Conservation (phyloP, 2,329 filamentous ascomycete genomes). For the Fusarium brevicatenulatum region DNA sequence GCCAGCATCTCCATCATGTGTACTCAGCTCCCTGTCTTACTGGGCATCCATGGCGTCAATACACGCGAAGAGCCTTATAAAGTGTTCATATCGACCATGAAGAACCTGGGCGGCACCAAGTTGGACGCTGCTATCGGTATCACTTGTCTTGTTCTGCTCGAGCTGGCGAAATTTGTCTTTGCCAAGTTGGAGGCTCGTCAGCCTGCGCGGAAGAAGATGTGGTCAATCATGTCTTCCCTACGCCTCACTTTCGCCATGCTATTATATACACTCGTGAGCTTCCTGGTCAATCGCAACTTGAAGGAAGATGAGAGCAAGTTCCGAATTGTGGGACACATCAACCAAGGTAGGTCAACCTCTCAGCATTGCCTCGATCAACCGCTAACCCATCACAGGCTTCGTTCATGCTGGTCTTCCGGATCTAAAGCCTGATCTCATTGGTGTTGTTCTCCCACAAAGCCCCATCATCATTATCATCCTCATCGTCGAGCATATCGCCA, state of each 20-base stretch:
- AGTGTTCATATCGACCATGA: conserved; percentile 56
- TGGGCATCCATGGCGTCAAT: conserved; percentile 58
- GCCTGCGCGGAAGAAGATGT: conserved; percentile 69
- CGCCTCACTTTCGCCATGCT: conserved; percentile 80
- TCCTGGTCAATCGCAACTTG: conserved; percentile 68
- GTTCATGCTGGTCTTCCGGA: conserved; percentile 56
- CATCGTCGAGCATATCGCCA: conserved; percentile 85
- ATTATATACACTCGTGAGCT: conserved; percentile 79
- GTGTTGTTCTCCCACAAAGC: conserved; percentile 67
- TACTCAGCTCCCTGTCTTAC: conserved; percentile 56
- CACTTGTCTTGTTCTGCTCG: conserved; percentile 70
- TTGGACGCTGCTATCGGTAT: conserved; percentile 79
- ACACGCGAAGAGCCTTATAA: conserved; percentile 57
- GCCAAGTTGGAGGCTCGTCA: conserved; percentile 68
- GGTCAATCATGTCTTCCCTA: conserved; percentile 79
- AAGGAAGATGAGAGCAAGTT: conserved; percentile 62
- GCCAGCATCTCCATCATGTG: conserved; percentile 62
- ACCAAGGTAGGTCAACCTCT: conserved; percentile 59
- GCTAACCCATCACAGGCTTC: conserved; percentile 25
- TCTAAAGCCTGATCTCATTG: conserved; percentile 66
- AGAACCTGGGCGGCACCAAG: conserved; percentile 54
- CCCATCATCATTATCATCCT: conserved; percentile 80
- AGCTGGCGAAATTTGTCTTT: conserved; percentile 68
- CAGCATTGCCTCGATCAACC: rapidly evolving
- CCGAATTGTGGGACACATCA: conserved; percentile 72